phyloP scores from a whole-genome alignment of 192 early-diverging fungal species.

The Gonapodya prolifera region DNA sequence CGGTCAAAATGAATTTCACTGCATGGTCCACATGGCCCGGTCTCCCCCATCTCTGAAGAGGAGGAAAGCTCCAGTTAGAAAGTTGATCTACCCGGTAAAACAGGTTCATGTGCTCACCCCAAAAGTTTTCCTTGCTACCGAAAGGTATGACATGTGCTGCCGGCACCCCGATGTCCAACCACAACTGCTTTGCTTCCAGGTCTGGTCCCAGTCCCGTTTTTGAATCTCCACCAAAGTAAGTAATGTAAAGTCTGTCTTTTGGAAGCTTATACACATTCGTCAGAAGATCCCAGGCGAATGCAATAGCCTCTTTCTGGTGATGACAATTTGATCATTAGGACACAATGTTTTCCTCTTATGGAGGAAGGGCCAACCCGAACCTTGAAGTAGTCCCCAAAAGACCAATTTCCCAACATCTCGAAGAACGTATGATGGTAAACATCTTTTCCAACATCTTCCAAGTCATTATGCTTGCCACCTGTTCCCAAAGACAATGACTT shows the following conservation, averaged over 20 bases:
- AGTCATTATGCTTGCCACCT: constrained; percentile 98
- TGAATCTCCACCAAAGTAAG: constrained; percentile 90
- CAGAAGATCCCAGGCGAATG: constrained; percentile 82
- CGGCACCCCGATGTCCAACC: constrained; percentile 78
- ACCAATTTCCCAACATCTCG: constrained; percentile 99
- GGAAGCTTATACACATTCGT: constrained; percentile 71
- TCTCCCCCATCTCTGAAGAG: constrained; percentile 82
- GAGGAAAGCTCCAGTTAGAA: neutral
- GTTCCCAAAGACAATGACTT: neutral
- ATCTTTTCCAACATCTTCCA: constrained; percentile 97
- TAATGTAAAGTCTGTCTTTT: constrained; percentile 83
- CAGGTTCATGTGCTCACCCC: constrained; percentile 50
- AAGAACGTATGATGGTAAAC: constrained; percentile 99
- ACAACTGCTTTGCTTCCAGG: constrained; percentile 79
- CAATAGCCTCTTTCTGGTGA: constrained; percentile 68
- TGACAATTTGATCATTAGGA: constrained; percentile 7
- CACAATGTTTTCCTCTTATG: no score
- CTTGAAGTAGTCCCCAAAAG: constrained; percentile 99
- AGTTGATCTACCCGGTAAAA: neutral
- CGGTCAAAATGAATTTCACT: constrained; percentile 97
- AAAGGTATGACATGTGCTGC: constrained; percentile 76
- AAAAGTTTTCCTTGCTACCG: constrained; percentile 92
- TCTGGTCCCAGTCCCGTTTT: constrained; percentile 68
- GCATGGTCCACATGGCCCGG: constrained; percentile 95
- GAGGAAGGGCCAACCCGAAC: constrained; percentile 21